phyloP scores from a whole-genome alignment of 1,284 basidiomycete species.

The Agroathelia rolfsii region DNA sequence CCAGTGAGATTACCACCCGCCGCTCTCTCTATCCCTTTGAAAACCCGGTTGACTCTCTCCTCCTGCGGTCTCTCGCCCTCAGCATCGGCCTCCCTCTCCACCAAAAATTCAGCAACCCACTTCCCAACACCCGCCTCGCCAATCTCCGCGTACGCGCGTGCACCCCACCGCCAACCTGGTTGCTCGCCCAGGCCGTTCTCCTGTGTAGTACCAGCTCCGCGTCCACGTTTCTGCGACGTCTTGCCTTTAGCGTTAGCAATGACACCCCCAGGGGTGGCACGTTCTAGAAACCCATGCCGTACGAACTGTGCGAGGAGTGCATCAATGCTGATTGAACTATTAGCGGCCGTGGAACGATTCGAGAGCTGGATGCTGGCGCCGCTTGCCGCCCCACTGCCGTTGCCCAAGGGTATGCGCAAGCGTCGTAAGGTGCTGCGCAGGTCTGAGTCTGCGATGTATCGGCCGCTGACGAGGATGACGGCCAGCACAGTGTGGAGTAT shows the following conservation, averaged over 20 bases:
- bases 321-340: slow-evolving; percentile 48
- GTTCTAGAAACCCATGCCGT: slow-evolving; percentile 62
- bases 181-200: too few species aligned
- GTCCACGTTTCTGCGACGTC: slow-evolving; percentile 38
- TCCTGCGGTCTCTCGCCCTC: slow-evolving; percentile 22
- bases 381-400: too few species aligned
- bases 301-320: slow-evolving; percentile 44
- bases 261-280: slow-evolving; percentile 36
- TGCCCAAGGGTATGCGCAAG: slow-evolving; percentile 47
- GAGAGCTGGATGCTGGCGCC: slow-evolving; percentile 36
- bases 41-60: slow-evolving; percentile 35
- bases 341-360: slow-evolving; percentile 29
- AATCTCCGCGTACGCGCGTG: slow-evolving; percentile 61
- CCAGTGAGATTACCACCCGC: slow-evolving; percentile 48
- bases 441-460: slow-evolving; percentile 53
- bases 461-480: slow-evolving; percentile 61
- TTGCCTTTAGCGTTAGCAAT: slow-evolving; percentile 18
- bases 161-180: slow-evolving; percentile 81
- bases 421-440: slow-evolving; percentile 52
- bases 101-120: slow-evolving; percentile 73
- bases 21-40: slow-evolving; percentile 49
- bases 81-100: slow-evolving; percentile 30
- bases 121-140: slow-evolving; percentile 54
- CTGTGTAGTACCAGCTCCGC: slow-evolving; percentile 38
- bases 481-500: slow-evolving; percentile 62